These are phyloP conservation scores for Paecilomyces dactylethromorphus DNA, from an alignment of 2,329 filamentous ascomycete genomes.

Conservation along the genomic window DNA sequence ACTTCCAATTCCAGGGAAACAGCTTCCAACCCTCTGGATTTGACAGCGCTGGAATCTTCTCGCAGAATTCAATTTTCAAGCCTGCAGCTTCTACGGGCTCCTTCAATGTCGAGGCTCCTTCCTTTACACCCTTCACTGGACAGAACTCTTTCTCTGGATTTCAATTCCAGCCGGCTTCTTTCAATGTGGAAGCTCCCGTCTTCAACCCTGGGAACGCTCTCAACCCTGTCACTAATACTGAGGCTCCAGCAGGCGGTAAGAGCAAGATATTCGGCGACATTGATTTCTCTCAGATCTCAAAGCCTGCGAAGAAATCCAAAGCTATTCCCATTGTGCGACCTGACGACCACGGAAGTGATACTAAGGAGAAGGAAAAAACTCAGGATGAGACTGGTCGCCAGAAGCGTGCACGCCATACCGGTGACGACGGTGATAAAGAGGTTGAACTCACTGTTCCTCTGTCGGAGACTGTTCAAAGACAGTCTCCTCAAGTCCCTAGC, in stretches of 20 bases:
- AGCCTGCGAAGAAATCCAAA: constrained; percentile 67
- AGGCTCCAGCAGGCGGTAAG: constrained; percentile 12
- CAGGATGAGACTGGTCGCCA: constrained; percentile 60
- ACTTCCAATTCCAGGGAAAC: constrained; percentile 36
- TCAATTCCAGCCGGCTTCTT: constrained; percentile 62
- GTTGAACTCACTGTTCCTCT: constrained; percentile 57
- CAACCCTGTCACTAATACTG: constrained; percentile 16
- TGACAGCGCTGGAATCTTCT: constrained; percentile 20
- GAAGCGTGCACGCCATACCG: constrained; percentile 66
- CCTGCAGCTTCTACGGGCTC: constrained; percentile 21
- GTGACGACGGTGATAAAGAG: constrained; percentile 64
- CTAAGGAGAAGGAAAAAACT: constrained; percentile 47
- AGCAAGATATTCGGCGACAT: constrained; percentile 63
- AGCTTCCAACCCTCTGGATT: constrained; percentile 35
- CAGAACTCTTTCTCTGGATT: constrained; percentile 37
- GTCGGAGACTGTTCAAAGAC: constrained; percentile 22
- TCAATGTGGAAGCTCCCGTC: constrained; percentile 68
- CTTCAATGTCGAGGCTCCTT: constrained; percentile 25
- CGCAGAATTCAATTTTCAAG: constrained; percentile 18
- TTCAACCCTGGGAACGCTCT: constrained; percentile 57
- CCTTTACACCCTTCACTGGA: constrained; percentile 44
- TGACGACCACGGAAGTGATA: constrained; percentile 43
- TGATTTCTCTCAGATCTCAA: constrained; percentile 55
- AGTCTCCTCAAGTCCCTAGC: constrained; percentile 16
- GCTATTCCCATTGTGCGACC: constrained; percentile 74